phyloP scores from a whole-genome alignment of 306 rosid genomes.

The Dicorynia guianensis region DNA sequence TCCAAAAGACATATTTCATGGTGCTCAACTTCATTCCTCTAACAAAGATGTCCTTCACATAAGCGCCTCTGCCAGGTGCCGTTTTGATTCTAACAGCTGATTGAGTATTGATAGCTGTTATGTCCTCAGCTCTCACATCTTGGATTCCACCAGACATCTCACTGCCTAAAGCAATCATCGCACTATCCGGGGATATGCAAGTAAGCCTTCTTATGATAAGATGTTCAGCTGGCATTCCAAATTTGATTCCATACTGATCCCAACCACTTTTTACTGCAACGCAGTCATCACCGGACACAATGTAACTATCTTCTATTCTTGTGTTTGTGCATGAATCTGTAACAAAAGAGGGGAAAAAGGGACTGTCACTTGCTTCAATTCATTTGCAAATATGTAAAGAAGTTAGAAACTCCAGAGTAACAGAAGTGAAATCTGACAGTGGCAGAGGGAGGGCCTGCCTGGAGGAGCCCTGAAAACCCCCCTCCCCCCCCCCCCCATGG shows the following conservation, averaged over 20 bases:
- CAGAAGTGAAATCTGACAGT: not conserved
- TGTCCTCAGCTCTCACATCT: slow-evolving; percentile 71
- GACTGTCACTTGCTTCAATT: not conserved
- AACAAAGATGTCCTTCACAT: slow-evolving; percentile 67
- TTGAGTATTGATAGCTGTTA: slow-evolving; percentile 60
- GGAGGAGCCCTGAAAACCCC: too few relatives aligned
- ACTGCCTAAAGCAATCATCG: slow-evolving; percentile 76
- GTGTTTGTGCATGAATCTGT: slow-evolving; percentile 70
- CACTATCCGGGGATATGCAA: slow-evolving; percentile 71
- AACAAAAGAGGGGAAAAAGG: not conserved
- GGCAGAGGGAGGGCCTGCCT: too few relatives aligned
- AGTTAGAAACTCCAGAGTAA: not conserved
- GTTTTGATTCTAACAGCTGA: slow-evolving; percentile 74
- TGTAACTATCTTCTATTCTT: slow-evolving; percentile 66
- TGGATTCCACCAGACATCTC: slow-evolving; percentile 89
- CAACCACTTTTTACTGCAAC: slow-evolving; percentile 75
- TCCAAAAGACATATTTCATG: slow-evolving; percentile 75
- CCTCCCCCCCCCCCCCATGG: too few relatives aligned
- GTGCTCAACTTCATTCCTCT: slow-evolving; percentile 55
- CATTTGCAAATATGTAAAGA: not conserved
- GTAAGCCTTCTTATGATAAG: slow-evolving; percentile 56
- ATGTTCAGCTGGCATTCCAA: slow-evolving; percentile 68
- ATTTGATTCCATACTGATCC: slow-evolving; percentile 68
- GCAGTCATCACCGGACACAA: slow-evolving; percentile 84
- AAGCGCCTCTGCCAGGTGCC: slow-evolving; percentile 67